Conservation (phyloP, 768 basidiomycete genomes). For the Xerocomellus amylosporus region DNA sequence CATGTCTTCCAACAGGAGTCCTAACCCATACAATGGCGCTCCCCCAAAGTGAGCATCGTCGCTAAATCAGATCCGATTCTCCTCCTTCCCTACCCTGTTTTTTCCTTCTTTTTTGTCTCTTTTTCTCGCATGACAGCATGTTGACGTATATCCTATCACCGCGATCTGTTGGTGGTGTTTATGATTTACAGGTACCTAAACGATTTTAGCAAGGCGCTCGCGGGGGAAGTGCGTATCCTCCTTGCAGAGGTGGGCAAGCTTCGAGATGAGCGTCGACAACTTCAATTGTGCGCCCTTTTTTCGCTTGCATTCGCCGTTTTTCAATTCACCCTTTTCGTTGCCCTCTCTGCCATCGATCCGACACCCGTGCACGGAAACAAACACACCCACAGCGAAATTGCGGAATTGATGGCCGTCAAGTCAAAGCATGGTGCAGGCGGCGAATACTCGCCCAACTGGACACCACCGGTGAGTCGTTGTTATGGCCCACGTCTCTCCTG, state of each 20-base stretch:
- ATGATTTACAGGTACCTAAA: conserved; percentile 47
- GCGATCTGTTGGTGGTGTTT: neutral
- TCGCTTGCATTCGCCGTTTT: neutral
- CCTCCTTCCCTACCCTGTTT: neutral
- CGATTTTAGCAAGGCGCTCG: conserved; percentile 62
- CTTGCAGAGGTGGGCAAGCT: conserved; percentile 60
- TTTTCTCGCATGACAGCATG: neutral
- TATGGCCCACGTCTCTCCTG: neutral
- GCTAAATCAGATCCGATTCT: neutral
- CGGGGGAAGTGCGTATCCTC: conserved; percentile 58
- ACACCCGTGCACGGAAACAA: neutral
- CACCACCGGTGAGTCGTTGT: conserved; percentile 46
- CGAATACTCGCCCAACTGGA: conserved; percentile 76
- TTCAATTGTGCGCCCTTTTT: conserved; percentile 49
- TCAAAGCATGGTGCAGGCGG: conserved; percentile 80
- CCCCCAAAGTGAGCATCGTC: conserved; percentile 32
- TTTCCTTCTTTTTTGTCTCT: neutral
- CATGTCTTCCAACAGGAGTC: conserved; percentile 37
- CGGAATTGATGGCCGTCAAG: conserved; percentile 78
- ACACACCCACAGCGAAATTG: conserved; percentile 62
- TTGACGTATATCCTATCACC: conserved; percentile 4
- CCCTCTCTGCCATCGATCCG: neutral
- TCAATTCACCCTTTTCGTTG: neutral
- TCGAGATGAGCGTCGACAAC: conserved; percentile 53
- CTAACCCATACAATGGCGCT: conserved; percentile 31